phyloP scores from a whole-genome alignment of 1,284 basidiomycete genomes.

The Cutaneotrichosporon sp. region DNA sequence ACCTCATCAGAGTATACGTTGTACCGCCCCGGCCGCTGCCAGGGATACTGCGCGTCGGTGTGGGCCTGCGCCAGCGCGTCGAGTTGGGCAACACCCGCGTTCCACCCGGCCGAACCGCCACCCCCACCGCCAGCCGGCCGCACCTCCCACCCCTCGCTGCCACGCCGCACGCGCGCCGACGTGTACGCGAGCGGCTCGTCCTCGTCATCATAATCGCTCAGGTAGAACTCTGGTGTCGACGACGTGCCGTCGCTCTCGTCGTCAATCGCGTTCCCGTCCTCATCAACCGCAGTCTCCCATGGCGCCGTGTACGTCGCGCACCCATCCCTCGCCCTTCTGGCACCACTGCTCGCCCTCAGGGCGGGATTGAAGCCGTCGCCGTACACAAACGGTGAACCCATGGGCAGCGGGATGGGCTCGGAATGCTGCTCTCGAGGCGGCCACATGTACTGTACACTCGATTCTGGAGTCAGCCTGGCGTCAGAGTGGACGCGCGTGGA shows the following conservation, averaged over 20 bases:
- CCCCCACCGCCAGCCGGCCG: slow-evolving; percentile 34
- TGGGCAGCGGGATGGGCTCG: slow-evolving; percentile 38
- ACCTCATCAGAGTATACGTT: slow-evolving; percentile 19
- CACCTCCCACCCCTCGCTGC: slow-evolving; percentile 77
- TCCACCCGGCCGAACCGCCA: not conserved
- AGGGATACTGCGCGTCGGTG: slow-evolving; percentile 15
- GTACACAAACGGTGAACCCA: slow-evolving; percentile 77
- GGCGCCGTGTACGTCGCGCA: slow-evolving; percentile 58
- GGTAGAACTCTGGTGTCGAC: slow-evolving; percentile 46
- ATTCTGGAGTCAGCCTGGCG: slow-evolving; percentile 41
- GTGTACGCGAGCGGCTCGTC: slow-evolving; percentile 25
- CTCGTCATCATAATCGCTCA: slow-evolving; percentile 53
- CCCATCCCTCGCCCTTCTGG: slow-evolving; percentile 21
- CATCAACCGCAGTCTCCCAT: slow-evolving; percentile 38
- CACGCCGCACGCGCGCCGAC: slow-evolving; percentile 57
- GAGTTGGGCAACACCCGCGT: slow-evolving; percentile 1
- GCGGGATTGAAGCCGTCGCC: slow-evolving; percentile 70
- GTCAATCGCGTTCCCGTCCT: slow-evolving; percentile 58
- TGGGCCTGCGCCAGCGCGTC: slow-evolving; percentile 2
- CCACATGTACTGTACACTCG: slow-evolving; percentile 55
- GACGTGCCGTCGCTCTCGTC: slow-evolving; percentile 27
- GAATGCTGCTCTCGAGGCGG: slow-evolving; percentile 56
- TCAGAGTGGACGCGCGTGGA: slow-evolving; percentile 3
- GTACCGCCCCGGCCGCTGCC: slow-evolving; percentile 27
- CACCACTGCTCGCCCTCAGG: slow-evolving; percentile 61